phyloP scores from a whole-genome alignment of 1,284 basidiomycete species.

The Pyrrhoderma noxium region DNA sequence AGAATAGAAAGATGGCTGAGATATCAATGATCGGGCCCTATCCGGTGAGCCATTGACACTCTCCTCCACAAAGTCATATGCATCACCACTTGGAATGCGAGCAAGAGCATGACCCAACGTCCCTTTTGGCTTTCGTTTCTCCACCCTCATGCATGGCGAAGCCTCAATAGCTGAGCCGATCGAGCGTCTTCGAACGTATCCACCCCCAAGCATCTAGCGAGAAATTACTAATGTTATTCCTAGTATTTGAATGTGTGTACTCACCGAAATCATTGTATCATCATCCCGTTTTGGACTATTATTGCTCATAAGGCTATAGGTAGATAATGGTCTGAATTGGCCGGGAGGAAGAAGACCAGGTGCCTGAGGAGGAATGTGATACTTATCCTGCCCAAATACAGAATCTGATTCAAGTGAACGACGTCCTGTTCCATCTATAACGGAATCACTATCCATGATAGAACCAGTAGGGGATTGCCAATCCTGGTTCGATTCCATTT shows the following conservation, averaged over 20 bases:
- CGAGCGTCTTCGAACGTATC: slow-evolving; percentile 60
- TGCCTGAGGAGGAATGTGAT: slow-evolving; percentile 26
- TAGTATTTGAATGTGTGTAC: slow-evolving; percentile 22
- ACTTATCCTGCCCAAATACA: slow-evolving; percentile 52
- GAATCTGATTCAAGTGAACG: slow-evolving; percentile 50
- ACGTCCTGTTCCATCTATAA: slow-evolving; percentile 57
- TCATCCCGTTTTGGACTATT: slow-evolving; percentile 56
- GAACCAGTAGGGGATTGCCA: slow-evolving; percentile 50
- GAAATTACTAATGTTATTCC: slow-evolving; percentile 14
- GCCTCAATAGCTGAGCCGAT: slow-evolving; percentile 58
- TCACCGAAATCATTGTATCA: slow-evolving; percentile 73
- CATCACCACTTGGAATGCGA: slow-evolving; percentile 25
- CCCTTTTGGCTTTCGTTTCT: slow-evolving; percentile 48
- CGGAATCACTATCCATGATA: slow-evolving; percentile 51
- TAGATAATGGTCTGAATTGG: slow-evolving; percentile 57
- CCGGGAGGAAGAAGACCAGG: slow-evolving; percentile 30
- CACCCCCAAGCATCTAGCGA: slow-evolving; percentile 66
- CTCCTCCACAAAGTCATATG: slow-evolving; percentile 25
- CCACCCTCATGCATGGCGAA: slow-evolving; percentile 60
- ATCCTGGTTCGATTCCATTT: slow-evolving; percentile 32
- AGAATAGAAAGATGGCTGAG: slow-evolving; percentile 50
- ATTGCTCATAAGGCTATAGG: slow-evolving; percentile 45
- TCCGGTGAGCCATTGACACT: slow-evolving; percentile 28
- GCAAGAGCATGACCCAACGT: slow-evolving; percentile 24
- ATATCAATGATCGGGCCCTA: slow-evolving; percentile 27